A percentile compares a stretch with the other conserved stretches of the same genome.
Conservation (phyloP, 2,329 filamentous ascomycete genomes). For the Blumeria graminis region DNA sequence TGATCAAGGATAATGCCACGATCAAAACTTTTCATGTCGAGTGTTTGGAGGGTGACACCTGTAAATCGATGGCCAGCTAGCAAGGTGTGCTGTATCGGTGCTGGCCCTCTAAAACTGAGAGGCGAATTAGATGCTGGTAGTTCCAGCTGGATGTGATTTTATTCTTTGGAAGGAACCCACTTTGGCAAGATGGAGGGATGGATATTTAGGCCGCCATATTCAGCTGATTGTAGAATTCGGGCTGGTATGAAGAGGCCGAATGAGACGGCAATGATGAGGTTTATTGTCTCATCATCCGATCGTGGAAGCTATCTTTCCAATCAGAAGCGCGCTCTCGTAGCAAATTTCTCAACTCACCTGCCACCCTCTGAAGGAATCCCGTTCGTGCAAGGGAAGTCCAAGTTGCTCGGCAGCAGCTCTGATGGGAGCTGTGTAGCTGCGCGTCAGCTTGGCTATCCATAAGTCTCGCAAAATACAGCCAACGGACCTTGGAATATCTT, state of each 20-base stretch:
- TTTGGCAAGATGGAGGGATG: conserved; percentile 81
- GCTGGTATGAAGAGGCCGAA: conserved; percentile 77
- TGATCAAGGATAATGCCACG: conserved; percentile 53
- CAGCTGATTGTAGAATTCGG: conserved; percentile 41
- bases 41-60: conserved; percentile 69
- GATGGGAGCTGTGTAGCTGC: conserved; percentile 37
- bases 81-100: conserved; percentile 69
- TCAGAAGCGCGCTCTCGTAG: background rate
- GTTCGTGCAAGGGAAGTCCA: conserved; percentile 42
- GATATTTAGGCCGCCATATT: conserved; percentile 76
- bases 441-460: too few relatives aligned
- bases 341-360: conserved; percentile 23
- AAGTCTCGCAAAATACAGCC: too few relatives aligned
- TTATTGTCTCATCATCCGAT: conserved; percentile 23
- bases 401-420: conserved; percentile 38
- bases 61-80: conserved; percentile 34
- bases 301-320: conserved; percentile 24
- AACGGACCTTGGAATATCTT: conserved; percentile 14
- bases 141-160: background rate
- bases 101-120: conserved; percentile 51
- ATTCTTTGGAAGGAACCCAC: conserved; percentile 20
- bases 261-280: conserved; percentile 76
- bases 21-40: conserved; percentile 57
- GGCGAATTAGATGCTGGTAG: background rate
- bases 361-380: conserved; percentile 70